phyloP scores from a whole-genome alignment of 2,329 filamentous ascomycete species.

The Dryadomyces quercus-mongolicae region DNA sequence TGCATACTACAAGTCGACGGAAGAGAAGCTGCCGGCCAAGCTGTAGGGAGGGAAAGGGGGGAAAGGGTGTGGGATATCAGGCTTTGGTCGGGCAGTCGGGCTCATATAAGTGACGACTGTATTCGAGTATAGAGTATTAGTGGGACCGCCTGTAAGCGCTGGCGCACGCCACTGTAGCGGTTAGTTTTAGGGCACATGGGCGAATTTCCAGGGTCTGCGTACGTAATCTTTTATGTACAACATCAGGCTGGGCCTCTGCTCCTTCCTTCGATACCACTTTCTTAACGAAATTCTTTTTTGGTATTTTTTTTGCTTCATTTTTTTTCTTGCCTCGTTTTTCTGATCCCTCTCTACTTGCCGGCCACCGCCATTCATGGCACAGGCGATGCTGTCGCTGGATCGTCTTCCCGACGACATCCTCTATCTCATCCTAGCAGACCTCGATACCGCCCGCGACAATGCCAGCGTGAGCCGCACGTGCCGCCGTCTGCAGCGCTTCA shows the following conservation, averaged over 20 bases:
- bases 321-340: not conserved
- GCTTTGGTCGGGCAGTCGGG: no score
- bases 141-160: no score
- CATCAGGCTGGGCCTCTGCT: not conserved
- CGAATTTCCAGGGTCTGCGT: no score
- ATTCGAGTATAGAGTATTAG: no score
- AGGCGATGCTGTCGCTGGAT: slow-evolving; percentile 18
- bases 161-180: no score
- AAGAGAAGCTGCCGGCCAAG: not conserved
- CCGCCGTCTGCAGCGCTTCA: slow-evolving; percentile 24
- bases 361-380: not conserved
- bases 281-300: no score
- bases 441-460: slow-evolving; percentile 36
- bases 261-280: not conserved
- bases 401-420: slow-evolving; percentile 38
- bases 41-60: not conserved
- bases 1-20: not conserved
- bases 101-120: no score
- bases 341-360: no score
- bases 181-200: no score
- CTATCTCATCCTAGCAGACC: slow-evolving; percentile 32
- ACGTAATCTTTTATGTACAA: not conserved
- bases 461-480: slow-evolving; percentile 28
- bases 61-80: no score
- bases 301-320: not conserved